Conservation (phyloP, 2,329 filamentous ascomycete genomes). For the Chrysosporium queenslandicum region DNA sequence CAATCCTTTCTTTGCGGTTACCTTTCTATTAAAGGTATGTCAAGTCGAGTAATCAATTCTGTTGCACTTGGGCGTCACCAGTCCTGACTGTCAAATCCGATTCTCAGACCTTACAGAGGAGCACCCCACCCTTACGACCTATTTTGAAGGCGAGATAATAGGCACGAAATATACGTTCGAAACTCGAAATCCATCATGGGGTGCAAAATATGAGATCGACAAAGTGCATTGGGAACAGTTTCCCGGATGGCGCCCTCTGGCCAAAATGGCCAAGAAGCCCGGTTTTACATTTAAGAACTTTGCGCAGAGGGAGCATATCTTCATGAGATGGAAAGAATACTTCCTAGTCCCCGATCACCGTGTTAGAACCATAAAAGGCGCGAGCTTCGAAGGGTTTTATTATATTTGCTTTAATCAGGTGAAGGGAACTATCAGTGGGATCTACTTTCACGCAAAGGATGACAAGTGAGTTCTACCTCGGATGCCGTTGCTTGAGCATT, state of each 20-base stretch:
- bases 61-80: neutral
- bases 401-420: constrained; percentile 98
- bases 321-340: constrained; percentile 99
- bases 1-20: constrained; percentile 95
- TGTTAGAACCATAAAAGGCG: constrained; percentile 80
- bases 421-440: constrained; percentile 74
- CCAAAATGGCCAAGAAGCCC: constrained; percentile 49
- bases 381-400: constrained; percentile 97
- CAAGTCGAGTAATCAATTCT: neutral
- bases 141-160: constrained; percentile 97
- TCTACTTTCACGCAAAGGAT: constrained; percentile 96
- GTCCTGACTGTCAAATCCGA: constrained; percentile 8
- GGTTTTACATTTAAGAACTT: constrained; percentile 57
- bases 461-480: constrained; percentile 62
- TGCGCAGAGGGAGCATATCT: constrained; percentile 75
- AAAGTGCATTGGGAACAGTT: constrained; percentile 90
- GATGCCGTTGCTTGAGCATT: neutral
- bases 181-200: constrained; percentile 83
- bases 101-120: constrained; percentile 75
- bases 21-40: constrained; percentile 79
- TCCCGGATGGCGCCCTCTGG: constrained; percentile 69
- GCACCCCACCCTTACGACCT: constrained; percentile 94
- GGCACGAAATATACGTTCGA: constrained; percentile 90
- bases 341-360: constrained; percentile 93
- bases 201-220: constrained; percentile 82